Conservation (phyloP, 352 stramenopile species). For the Thalassiosira allenii region DNA sequence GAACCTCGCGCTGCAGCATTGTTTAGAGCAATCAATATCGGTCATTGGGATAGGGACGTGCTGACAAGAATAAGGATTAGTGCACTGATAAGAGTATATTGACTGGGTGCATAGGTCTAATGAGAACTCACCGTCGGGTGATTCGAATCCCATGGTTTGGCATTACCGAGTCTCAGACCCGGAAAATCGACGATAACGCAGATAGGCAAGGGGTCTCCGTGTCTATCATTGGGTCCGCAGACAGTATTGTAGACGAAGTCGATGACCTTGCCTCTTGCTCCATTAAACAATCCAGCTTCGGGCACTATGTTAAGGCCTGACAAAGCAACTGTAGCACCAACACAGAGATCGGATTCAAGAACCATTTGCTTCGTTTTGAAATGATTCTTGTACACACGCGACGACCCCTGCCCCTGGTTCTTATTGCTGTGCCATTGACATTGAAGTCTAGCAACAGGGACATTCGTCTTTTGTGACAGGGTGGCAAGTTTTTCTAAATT, state of each 20-base stretch:
- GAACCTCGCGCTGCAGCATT: not conserved
- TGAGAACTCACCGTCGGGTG: not conserved
- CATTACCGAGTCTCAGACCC: not conserved
- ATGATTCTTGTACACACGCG: not conserved
- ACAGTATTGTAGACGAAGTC: not conserved
- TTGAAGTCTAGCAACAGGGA: constrained; percentile 15
- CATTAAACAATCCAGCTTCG: not conserved
- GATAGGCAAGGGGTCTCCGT: not conserved
- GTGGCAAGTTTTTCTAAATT: constrained; percentile 27
- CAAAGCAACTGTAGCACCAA: constrained; percentile 19
- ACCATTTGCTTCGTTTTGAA: not conserved
- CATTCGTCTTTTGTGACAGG: constrained; percentile 16
- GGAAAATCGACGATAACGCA: not conserved
- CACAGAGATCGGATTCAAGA: constrained; percentile 8
- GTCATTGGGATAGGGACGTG: not conserved
- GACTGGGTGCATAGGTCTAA: no score
- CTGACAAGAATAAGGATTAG: no score
- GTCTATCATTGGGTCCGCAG: not conserved
- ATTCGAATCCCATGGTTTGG: not conserved
- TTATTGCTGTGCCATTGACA: constrained; percentile 14
- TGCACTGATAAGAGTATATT: no score
- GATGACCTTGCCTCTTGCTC: not conserved
- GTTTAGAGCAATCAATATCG: not conserved
- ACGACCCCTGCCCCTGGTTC: not conserved
- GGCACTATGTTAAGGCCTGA: not conserved